A percentile compares a stretch with the other conserved stretches of the same genome.
Conservation (phyloP, 31 red algal species). For the Porphyra umbilicalis region DNA sequence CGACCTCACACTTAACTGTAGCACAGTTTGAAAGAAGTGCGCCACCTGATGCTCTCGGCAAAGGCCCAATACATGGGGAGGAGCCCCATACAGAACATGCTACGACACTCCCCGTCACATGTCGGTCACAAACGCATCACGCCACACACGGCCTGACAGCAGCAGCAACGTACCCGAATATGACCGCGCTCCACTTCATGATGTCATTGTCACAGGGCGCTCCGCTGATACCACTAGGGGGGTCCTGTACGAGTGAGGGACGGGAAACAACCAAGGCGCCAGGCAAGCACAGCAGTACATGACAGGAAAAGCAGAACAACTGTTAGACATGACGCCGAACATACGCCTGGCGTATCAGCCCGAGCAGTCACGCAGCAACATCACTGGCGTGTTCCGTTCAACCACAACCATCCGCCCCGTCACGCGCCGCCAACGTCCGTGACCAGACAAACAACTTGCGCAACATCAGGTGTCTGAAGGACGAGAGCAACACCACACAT, state of each 20-base stretch:
- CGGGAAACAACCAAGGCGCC: not conserved
- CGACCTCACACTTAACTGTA: no score
- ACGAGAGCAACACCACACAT: not conserved
- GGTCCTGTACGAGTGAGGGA: constrained; percentile 53
- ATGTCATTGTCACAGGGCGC: constrained; percentile 94
- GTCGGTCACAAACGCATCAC: no score
- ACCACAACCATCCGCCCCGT: not conserved
- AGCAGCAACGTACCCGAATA: constrained; percentile 72
- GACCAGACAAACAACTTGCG: not conserved
- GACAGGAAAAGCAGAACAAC: not conserved
- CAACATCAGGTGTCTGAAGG: not conserved
- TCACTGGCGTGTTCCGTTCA: no score
- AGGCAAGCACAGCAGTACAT: not conserved
- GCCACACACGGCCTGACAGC: no score
- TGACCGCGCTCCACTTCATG: constrained; percentile 95
- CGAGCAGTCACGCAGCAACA: no score
- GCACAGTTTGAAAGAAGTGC: no score
- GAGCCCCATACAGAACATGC: no score
- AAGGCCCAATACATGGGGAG: no score
- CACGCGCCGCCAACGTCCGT: no score
- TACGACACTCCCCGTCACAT: no score
- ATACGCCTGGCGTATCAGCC: no score
- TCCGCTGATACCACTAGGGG: constrained; percentile 79
- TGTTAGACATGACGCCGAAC: not conserved
- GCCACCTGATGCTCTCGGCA: no score